A percentile compares a stretch with the other conserved stretches of the same genome.
Conservation (phyloP, 2,329 filamentous ascomycete genomes). For the Diaporthe vexans region DNA sequence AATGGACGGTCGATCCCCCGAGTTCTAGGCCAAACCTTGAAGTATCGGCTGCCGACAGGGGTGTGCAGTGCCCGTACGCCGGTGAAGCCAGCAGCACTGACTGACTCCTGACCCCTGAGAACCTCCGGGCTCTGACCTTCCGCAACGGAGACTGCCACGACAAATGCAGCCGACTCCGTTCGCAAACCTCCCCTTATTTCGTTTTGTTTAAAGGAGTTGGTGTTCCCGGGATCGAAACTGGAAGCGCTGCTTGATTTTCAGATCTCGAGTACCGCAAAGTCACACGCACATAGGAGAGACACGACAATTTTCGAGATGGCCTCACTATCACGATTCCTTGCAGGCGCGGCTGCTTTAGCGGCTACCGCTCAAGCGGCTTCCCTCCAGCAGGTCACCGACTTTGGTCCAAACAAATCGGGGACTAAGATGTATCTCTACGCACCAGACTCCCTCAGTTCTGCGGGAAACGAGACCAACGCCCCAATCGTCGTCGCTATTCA, state of each 20-base stretch:
- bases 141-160: not conserved
- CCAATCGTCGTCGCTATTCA: slow-evolving; percentile 68
- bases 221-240: not conserved
- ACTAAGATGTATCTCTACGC: slow-evolving; percentile 52
- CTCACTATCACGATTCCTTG: slow-evolving; percentile 42
- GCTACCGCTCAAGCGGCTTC: slow-evolving; percentile 44
- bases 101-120: slow-evolving; percentile 23
- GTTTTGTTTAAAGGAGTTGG: not conserved
- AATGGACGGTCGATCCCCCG: not conserved
- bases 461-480: slow-evolving; percentile 48
- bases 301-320: slow-evolving; percentile 42
- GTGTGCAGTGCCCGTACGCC: not conserved
- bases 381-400: slow-evolving; percentile 49
- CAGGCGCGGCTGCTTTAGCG: slow-evolving; percentile 44
- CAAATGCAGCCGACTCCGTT: not conserved
- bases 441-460: slow-evolving; percentile 54
- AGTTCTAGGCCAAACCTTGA: slow-evolving; percentile 10
- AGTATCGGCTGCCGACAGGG: slow-evolving; percentile 18
- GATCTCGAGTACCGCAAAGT: not conserved
- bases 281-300: not conserved
- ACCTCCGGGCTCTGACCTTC: not conserved
- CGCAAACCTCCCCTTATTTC: not conserved
- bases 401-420: slow-evolving; percentile 46
- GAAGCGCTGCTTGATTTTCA: not conserved
- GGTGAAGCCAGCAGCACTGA: not conserved